These are phyloP conservation scores for Russula brevipes DNA, from an alignment of 768 basidiomycete genomes.

Conservation along the genomic window DNA sequence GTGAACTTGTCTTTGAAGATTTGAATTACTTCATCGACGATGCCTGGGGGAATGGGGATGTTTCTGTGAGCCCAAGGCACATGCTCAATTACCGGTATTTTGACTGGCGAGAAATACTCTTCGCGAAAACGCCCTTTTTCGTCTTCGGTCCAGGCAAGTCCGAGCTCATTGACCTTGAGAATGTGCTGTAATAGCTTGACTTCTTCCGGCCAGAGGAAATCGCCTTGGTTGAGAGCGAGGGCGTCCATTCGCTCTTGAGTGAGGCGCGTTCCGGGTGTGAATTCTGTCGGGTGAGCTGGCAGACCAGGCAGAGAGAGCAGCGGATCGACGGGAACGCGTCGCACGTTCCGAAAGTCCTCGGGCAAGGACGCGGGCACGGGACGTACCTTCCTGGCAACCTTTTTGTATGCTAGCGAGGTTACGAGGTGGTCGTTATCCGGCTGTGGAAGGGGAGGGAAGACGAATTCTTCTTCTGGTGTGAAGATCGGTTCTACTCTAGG, in stretches of 20 bases:
- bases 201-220: background rate
- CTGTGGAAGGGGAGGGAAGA: no score
- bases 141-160: constrained; percentile 35
- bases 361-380: constrained; percentile 24
- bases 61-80: constrained; percentile 33
- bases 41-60: constrained; percentile 25
- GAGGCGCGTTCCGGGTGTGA: background rate
- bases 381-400: no score
- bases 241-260: background rate
- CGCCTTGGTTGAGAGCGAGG: background rate
- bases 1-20: constrained; percentile 38
- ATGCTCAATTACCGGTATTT: constrained; percentile 32
- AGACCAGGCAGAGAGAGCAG: background rate
- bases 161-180: constrained; percentile 28
- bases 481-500: no score
- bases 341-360: background rate
- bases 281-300: background rate
- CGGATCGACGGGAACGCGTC: background rate
- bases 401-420: no score
- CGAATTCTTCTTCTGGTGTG: no score
- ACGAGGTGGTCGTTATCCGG: no score
- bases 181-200: background rate
- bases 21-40: constrained; percentile 28
- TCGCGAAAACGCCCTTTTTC: background rate
- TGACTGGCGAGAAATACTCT: background rate